phyloP scores from a whole-genome alignment of 2,329 filamentous ascomycete species.

The Penicillium sp. region DNA sequence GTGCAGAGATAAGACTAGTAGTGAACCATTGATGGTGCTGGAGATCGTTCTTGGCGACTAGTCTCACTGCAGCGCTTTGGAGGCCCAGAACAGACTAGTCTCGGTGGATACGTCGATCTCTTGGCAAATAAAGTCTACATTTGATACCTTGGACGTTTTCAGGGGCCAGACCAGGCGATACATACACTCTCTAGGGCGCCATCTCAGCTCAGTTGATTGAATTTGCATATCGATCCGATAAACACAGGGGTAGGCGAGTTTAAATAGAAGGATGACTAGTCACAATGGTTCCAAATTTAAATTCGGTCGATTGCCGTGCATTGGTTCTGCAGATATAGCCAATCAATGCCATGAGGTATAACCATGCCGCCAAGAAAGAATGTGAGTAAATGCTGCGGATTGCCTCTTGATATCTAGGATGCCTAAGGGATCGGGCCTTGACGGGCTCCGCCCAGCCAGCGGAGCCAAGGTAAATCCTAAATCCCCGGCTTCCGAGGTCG shows the following conservation, averaged over 20 bases:
- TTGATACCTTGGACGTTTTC: slow-evolving; percentile 1
- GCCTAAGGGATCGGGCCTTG: not conserved
- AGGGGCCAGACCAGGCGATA: slow-evolving; percentile 6
- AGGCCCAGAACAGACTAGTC: slow-evolving; percentile 10
- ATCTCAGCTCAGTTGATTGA: not conserved
- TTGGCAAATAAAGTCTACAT: slow-evolving; percentile 17
- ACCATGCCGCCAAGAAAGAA: slow-evolving; percentile 3
- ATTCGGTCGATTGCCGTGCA: not conserved
- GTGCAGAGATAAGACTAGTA: slow-evolving; percentile 9
- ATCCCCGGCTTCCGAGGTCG: not conserved
- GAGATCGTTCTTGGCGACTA: slow-evolving; percentile 16
- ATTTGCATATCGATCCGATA: not conserved
- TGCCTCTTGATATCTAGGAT: not conserved
- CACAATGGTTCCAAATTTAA: not conserved
- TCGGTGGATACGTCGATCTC: slow-evolving; percentile 15
- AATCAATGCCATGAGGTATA: not conserved
- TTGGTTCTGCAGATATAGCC: not conserved
- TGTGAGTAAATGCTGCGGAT: slow-evolving; percentile 1
- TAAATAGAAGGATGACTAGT: not conserved
- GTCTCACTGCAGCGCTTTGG: slow-evolving; percentile 6
- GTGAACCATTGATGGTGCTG: slow-evolving; percentile 10
- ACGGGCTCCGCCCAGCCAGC: not conserved
- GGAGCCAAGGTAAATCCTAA: not conserved
- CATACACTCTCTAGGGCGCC: not conserved
- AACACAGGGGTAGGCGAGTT: not conserved